Conservation (phyloP, 2,329 filamentous ascomycete genomes). For the Metarhizium anisopliae region DNA sequence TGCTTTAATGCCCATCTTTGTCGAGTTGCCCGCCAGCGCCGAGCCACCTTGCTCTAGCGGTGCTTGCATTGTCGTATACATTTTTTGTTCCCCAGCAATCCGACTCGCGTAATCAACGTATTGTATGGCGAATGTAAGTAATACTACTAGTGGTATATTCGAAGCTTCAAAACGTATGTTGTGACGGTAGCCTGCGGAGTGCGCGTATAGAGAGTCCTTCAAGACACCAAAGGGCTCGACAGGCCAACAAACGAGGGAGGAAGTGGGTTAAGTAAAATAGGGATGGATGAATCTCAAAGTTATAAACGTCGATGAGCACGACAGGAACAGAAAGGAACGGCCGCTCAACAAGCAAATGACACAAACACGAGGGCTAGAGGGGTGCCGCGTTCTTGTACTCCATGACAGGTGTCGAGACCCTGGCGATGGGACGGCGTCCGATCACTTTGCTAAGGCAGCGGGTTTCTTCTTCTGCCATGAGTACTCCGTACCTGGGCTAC, state of each 20-base stretch:
- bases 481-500: slow-evolving; percentile 19
- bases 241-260: slow-evolving; percentile 12
- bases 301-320: slow-evolving; percentile 13
- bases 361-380: slow-evolving; percentile 16
- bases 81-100: background rate
- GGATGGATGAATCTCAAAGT: slow-evolving; percentile 13
- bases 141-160: background rate
- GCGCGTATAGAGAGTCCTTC: background rate
- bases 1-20: slow-evolving; percentile 14
- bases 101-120: background rate
- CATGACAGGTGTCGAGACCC: slow-evolving; percentile 15
- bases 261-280: slow-evolving; percentile 15
- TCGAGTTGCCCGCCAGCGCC: slow-evolving; percentile 5
- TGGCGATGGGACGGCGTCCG: slow-evolving; percentile 13
- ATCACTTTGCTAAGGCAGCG: slow-evolving; percentile 16
- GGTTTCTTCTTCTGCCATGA: slow-evolving; percentile 18
- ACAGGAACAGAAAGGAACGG: slow-evolving; percentile 11
- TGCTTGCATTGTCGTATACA: slow-evolving; percentile 9
- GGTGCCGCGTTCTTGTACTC: slow-evolving; percentile 22
- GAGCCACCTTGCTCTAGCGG: slow-evolving; percentile 8
- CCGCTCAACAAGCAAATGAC: slow-evolving; percentile 12
- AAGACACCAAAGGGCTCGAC: slow-evolving; percentile 4
- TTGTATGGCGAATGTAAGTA: background rate
- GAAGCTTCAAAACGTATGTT: slow-evolving; percentile 4
- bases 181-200: background rate